Percentiles rank a stretch among this genome's conserved stretches.
Evolutionary conservation across 2,329 filamentous ascomycete species (phyloP).

Genomic region (Ophiostoma novo-ulmi): DNA sequence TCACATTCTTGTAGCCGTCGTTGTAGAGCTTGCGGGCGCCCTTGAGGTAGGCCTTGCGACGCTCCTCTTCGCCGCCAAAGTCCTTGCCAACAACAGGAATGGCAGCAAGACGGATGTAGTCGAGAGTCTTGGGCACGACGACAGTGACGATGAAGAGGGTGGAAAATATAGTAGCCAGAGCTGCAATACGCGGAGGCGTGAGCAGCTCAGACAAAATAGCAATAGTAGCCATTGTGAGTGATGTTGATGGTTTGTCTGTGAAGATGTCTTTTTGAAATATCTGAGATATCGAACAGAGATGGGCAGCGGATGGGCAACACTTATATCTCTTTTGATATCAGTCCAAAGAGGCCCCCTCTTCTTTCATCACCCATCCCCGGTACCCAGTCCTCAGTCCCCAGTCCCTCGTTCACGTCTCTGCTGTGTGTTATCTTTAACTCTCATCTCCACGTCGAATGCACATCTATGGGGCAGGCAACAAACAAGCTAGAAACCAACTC

Average conservation of each 20-base stretch:
- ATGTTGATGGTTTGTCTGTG: not conserved
- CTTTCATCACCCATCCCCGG: too few species aligned
- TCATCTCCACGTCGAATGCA: not conserved
- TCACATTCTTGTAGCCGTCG: constrained; percentile 18
- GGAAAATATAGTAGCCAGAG: not conserved
- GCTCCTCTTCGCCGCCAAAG: constrained; percentile 17
- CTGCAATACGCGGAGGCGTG: not conserved
- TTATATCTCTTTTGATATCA: not conserved
- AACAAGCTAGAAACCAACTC: not conserved
- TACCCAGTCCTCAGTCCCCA: not conserved
- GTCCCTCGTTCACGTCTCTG: not conserved
- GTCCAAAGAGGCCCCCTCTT: not conserved
- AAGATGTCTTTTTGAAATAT: not conserved
- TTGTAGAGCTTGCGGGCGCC: constrained; percentile 21
- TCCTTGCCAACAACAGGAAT: constrained; percentile 19
- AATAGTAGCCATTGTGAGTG: not conserved
- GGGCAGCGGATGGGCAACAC: not conserved
- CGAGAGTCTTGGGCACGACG: not conserved
- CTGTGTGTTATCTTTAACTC: not conserved
- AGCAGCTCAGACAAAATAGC: not conserved
- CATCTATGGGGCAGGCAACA: not conserved
- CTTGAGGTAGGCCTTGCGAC: constrained; percentile 17
- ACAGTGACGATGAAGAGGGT: not conserved
- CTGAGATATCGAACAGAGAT: not conserved
- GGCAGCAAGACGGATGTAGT: not conserved